These are phyloP conservation scores for Chalara sp. DNA, from an alignment of 2,329 filamentous ascomycete genomes.

Conservation along the genomic window DNA sequence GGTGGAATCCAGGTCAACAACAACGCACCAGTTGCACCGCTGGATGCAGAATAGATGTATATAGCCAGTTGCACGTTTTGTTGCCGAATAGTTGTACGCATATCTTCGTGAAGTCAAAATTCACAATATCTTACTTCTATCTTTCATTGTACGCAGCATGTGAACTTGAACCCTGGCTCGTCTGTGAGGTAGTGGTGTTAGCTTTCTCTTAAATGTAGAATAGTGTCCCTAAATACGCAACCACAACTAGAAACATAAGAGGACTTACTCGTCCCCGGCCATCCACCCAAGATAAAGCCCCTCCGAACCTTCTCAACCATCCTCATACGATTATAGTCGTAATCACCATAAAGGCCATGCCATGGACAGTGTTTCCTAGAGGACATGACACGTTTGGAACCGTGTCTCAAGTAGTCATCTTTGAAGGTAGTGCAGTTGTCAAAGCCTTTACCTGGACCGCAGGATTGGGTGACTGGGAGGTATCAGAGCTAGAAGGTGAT, in stretches of 20 bases:
- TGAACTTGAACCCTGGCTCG: too few species aligned
- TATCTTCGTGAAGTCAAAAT: too few species aligned
- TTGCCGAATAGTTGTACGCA: too few species aligned
- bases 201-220: too few species aligned
- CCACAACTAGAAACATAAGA: too few species aligned
- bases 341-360: slow-evolving; percentile 8
- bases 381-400: neutral
- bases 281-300: neutral
- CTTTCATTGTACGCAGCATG: too few species aligned
- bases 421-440: slow-evolving; percentile 10
- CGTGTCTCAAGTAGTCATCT: neutral
- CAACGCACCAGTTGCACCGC: slow-evolving; percentile 63
- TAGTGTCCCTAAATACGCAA: too few species aligned
- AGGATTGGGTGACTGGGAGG: slow-evolving; percentile 1
- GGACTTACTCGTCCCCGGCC: neutral
- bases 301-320: slow-evolving; percentile 9
- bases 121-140: too few species aligned
- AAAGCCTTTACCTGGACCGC: slow-evolving; percentile 10
- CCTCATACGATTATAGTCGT: slow-evolving; percentile 11
- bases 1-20: slow-evolving; percentile 86
- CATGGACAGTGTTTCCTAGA: slow-evolving; percentile 7
- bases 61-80: neutral
- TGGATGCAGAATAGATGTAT: slow-evolving; percentile 63
- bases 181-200: too few species aligned
- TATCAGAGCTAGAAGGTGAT: too few species aligned